These are phyloP conservation scores for Macrolepiota albuminosa DNA, from an alignment of 768 basidiomycete genomes.

Conservation along the genomic window DNA sequence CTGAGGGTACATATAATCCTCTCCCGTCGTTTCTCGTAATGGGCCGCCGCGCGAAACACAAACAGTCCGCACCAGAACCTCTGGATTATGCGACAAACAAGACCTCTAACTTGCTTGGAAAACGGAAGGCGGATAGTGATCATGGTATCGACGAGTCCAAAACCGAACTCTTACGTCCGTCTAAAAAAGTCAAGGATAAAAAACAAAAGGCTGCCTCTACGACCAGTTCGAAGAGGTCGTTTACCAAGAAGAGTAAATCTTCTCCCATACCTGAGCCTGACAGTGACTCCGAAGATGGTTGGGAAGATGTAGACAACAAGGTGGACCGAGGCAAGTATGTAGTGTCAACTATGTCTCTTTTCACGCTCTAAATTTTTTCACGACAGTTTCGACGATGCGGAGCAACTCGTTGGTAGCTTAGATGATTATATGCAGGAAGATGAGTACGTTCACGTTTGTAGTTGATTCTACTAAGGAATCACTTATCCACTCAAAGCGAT, in stretches of 20 bases:
- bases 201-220: conserved; percentile 21
- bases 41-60: conserved; percentile 84
- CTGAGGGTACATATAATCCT: background rate
- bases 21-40: conserved; percentile 29
- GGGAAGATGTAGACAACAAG: conserved; percentile 60
- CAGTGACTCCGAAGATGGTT: conserved; percentile 40
- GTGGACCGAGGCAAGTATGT: conserved; percentile 28
- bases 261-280: conserved; percentile 16
- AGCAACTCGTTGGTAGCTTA: conserved; percentile 37
- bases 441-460: conserved; percentile 27
- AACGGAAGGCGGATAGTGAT: conserved; percentile 59
- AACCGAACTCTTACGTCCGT: conserved; percentile 26
- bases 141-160: conserved; percentile 26
- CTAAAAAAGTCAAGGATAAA: conserved; percentile 43
- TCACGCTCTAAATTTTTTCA: conserved; percentile 17
- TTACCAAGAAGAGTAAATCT: conserved; percentile 18
- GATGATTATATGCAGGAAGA: conserved; percentile 49
- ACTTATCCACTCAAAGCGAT: conserved; percentile 32
- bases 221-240: conserved; percentile 17
- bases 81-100: conserved; percentile 36
- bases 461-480: conserved; percentile 1
- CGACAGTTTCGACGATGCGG: conserved; percentile 38
- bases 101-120: conserved; percentile 58
- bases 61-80: conserved; percentile 69
- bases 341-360: background rate